phyloP scores from a whole-genome alignment of 805 yeast genomes.

The Blastobotrys attinorum region DNA sequence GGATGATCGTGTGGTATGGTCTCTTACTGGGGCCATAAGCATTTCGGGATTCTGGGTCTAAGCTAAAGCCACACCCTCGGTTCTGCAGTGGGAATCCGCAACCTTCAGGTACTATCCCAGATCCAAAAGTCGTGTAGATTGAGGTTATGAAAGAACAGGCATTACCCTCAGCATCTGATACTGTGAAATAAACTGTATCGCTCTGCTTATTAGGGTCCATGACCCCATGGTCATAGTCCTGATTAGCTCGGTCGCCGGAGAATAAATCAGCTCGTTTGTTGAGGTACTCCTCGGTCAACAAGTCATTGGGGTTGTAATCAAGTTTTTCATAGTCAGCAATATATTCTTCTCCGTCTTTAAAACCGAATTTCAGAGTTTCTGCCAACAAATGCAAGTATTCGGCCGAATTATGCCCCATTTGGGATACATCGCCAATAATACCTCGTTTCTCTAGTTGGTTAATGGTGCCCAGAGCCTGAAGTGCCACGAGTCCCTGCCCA shows the following conservation, averaged over 20 bases:
- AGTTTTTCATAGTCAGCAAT: constrained; percentile 49
- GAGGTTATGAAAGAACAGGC: constrained; percentile 79
- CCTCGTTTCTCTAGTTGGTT: constrained; percentile 43
- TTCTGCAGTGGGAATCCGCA: constrained; percentile 66
- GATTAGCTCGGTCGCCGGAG: constrained; percentile 33
- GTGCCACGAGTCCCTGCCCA: constrained; percentile 73
- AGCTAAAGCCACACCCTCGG: constrained; percentile 68
- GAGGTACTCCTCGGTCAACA: constrained; percentile 45
- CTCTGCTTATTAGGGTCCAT: constrained; percentile 48
- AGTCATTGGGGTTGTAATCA: constrained; percentile 32
- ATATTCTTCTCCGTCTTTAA: constrained; percentile 67
- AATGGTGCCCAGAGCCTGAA: constrained; percentile 61
- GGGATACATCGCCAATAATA: constrained; percentile 33
- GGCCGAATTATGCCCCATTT: constrained; percentile 50
- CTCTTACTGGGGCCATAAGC: constrained; percentile 61
- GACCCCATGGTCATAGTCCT: constrained; percentile 37
- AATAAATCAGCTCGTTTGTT: constrained; percentile 43
- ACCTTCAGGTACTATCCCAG: constrained; percentile 52
- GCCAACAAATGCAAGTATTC: constrained; percentile 64
- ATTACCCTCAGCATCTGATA: constrained; percentile 59
- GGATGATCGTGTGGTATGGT: constrained; percentile 78
- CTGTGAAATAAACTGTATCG: constrained; percentile 66
- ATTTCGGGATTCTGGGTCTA: constrained; percentile 50
- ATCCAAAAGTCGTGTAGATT: constrained; percentile 60
- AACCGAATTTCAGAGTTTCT: constrained; percentile 64